Conservation (phyloP, 2,329 filamentous ascomycete species). For the Curvularia eragrostidis region DNA sequence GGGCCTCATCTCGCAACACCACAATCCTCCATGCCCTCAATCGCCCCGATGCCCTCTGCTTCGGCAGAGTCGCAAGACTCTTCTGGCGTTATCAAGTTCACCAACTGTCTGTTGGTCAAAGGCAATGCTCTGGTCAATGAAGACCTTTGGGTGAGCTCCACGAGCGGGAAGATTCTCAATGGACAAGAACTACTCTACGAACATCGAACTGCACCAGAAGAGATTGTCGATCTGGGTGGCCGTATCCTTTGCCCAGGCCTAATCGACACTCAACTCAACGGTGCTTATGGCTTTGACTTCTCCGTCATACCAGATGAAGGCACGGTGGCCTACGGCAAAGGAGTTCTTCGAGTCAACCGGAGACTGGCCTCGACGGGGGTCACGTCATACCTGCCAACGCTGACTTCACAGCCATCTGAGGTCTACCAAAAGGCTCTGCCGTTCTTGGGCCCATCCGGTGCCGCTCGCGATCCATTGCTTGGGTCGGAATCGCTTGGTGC, state of each 20-base stretch:
- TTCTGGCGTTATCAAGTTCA: conserved; percentile 78
- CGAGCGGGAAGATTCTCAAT: conserved; percentile 80
- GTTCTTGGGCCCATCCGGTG: conserved; percentile 75
- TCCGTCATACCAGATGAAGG: conserved; percentile 73
- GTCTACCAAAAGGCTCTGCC: conserved; percentile 83
- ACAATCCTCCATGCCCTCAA: conserved; percentile 48
- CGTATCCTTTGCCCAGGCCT: conserved; percentile 85
- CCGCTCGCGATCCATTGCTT: conserved; percentile 64
- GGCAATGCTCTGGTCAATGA: conserved; percentile 71
- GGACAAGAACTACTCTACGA: conserved; percentile 72
- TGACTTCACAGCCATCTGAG: conserved; percentile 80
- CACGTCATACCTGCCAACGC: conserved; percentile 84
- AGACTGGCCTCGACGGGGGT: conserved; percentile 79
- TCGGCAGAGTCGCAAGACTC: conserved; percentile 37
- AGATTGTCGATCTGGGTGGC: conserved; percentile 78
- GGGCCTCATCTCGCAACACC: neutral
- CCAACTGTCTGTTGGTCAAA: conserved; percentile 81
- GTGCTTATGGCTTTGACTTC: conserved; percentile 92
- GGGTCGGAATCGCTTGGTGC: conserved; percentile 89
- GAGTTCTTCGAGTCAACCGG: conserved; percentile 73
- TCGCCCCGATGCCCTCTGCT: conserved; percentile 41
- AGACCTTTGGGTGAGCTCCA: conserved; percentile 88
- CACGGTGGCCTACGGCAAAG: conserved; percentile 69
- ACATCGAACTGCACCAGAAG: conserved; percentile 71
- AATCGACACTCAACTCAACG: conserved; percentile 92